Base-by-base conservation (phyloP, 2,329 filamentous ascomycete species). In the Fusarium devonianum region DNA sequence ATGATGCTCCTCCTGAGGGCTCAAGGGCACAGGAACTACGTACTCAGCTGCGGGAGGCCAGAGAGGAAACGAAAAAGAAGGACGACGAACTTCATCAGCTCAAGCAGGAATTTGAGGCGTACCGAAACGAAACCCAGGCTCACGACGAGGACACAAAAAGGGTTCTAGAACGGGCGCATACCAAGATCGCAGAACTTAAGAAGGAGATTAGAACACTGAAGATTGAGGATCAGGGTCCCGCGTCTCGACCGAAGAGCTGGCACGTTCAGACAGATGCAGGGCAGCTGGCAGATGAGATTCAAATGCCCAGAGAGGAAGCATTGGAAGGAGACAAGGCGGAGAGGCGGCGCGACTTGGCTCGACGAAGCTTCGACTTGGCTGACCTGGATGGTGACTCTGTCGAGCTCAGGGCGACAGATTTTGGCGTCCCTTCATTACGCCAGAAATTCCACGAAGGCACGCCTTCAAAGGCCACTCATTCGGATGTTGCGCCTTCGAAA, bases 131-230 rank as follows among this genome's bases (percentile, higher is more conserved):
- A 34, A 78, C 79, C 13, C 80, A 84, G 52, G 67, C 74, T 5
- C 77, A 78, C 26, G 78, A 82, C n/a, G 70, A 73, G 7, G 82
- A 86, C 50, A 80, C 80, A 4, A 77, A 79, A 58, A 74, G 78
- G 12, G 79, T 85, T 3, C 58, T 86, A 33, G 75, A 80, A 42
- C 78, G 78, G 55, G 82, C 83, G 45, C 81, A 85, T 49, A 73
- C 75, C 28, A 82, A 82, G 66, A 83, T 85, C 50, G 70, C 76
- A 7, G 75, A 80, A 32, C 74, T 86, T 7, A 81, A 80, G 66
- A 79, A 77, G 57, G 78, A 82, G 56, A 67, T 84, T 28, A 74
- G 73, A 49, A 68, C 68, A 1, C 67, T 84, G 3, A 79, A 78
- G 61, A 62, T 62, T 6, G 30, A 56, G 11, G 59, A 62, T 6